Evolutionary conservation across 2,329 filamentous ascomycete species (phyloP).

Genomic region (Claviceps fusiformis): DNA sequence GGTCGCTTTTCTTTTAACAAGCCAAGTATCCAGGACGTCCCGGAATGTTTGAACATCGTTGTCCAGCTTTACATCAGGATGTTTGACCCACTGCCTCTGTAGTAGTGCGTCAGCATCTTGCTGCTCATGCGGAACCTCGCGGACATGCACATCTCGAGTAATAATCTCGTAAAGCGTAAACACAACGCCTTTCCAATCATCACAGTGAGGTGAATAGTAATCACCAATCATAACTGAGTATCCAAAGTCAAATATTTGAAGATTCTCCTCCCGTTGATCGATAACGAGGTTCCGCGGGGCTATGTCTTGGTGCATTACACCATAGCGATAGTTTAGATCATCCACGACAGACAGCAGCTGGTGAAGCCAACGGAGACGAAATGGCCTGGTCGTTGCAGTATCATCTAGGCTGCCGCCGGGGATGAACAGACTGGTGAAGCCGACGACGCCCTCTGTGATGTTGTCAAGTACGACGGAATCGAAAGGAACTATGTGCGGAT

Average conservation of each 20-base stretch:
- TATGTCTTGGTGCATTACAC: constrained; percentile 26
- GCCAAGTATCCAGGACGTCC: constrained; percentile 15
- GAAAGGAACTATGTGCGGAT: constrained; percentile 24
- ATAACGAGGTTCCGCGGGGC: constrained; percentile 24
- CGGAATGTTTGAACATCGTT: constrained; percentile 16
- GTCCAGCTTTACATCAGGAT: constrained; percentile 20
- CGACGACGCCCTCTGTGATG: constrained; percentile 16
- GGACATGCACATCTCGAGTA: constrained; percentile 15
- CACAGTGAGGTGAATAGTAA: not conserved
- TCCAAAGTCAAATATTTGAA: constrained; percentile 26
- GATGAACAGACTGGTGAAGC: constrained; percentile 12
- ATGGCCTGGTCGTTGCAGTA: constrained; percentile 12
- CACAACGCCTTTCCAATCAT: constrained; percentile 20
- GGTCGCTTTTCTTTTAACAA: not conserved
- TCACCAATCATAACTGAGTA: constrained; percentile 10
- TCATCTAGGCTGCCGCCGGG: constrained; percentile 22
- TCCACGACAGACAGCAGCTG: constrained; percentile 24
- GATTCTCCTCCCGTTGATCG: constrained; percentile 16
- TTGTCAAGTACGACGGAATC: constrained; percentile 22
- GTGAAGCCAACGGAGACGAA: constrained; percentile 21
- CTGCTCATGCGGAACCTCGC: constrained; percentile 12
- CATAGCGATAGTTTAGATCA: constrained; percentile 22
- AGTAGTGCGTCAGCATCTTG: constrained; percentile 11
- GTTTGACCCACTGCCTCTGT: constrained; percentile 16
- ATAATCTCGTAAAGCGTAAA: constrained; percentile 24